A percentile compares a stretch with the other conserved stretches of the same genome.
phyloP scores from a whole-genome alignment of 2,329 filamentous ascomycete species.

The Fusarium citri region DNA sequence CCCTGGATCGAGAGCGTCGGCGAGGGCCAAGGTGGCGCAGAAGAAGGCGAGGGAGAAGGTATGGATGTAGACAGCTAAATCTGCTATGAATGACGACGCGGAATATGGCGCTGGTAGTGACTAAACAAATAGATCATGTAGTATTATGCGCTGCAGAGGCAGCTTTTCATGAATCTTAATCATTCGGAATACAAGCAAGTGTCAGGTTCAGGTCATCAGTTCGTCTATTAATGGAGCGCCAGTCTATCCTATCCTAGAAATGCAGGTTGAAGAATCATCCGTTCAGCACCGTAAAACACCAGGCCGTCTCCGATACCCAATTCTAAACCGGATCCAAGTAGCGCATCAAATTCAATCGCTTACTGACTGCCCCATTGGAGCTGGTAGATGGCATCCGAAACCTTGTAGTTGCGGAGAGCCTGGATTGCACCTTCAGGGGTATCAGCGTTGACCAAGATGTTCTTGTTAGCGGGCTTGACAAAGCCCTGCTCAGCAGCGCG shows the following conservation, averaged over 20 bases:
- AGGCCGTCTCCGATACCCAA: constrained; percentile 16
- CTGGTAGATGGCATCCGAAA: constrained; percentile 79
- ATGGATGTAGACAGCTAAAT: constrained; percentile 54
- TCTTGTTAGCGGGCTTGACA: constrained; percentile 74
- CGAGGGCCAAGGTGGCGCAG: constrained; percentile 59
- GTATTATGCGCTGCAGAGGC: constrained; percentile 49
- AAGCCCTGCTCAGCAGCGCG: constrained; percentile 82
- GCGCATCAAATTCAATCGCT: constrained; percentile 25
- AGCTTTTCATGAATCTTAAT: constrained; percentile 46
- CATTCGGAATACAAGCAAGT: constrained; percentile 14
- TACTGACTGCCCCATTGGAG: constrained; percentile 82
- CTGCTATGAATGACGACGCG: constrained; percentile 24
- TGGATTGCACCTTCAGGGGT: constrained; percentile 78
- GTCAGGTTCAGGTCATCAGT: constrained; percentile 33
- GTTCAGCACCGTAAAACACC: constrained; percentile 37
- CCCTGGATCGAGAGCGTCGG: constrained; percentile 84
- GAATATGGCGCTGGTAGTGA: constrained; percentile 38
- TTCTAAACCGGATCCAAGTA: constrained; percentile 15
- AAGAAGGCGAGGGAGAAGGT: constrained; percentile 48
- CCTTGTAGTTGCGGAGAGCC: constrained; percentile 78
- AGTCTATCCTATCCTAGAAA: constrained; percentile 37
- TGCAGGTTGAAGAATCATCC: constrained; percentile 18
- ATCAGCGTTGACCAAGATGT: constrained; percentile 82
- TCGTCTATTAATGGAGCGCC: constrained; percentile 40
- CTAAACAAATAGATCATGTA: constrained; percentile 52